Base-by-base conservation (phyloP, 345 rosid genomes). In the Abelmoschus esculentus region DNA sequence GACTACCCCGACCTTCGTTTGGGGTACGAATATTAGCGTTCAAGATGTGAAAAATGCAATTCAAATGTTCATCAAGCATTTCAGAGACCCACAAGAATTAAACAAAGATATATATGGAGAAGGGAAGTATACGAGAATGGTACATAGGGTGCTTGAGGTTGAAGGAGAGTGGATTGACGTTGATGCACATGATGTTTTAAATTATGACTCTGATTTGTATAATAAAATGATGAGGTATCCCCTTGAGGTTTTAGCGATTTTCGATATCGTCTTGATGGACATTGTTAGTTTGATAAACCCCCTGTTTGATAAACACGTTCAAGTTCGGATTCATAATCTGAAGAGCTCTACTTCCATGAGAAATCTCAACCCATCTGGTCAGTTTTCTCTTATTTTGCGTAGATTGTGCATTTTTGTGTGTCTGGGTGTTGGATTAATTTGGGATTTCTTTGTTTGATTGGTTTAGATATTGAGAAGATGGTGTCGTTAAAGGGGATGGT, bases 1-100 rank as follows among this genome's bases (percentile, higher is more conserved):
- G 55, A 74, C 83, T 6, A 70, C 96, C n/a, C 93, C 97, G 38
- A 90, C 96, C 26, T 91, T 81, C 71, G 99, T 90, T 0, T 95
- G 98, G 99, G 99, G 98, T 0, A 91, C 99, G 9, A 95, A 95
- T 70, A 89, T 95, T 72, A 91, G 98, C 44, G 98, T 95, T 52
- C 92, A 90, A 56, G 97, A 95, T 61, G 96, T 91, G 11, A 91
- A 95, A 72, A 80, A 85, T 1, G 93, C 96, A 13, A 90, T 95
- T 50, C 88, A 88, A 73, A 87, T 91, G 93, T 95, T 95, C 56
- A 79, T 95, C 62, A 90, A 86, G 85, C 86, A 95, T 74, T 95
- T 90, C 44, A 84, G 95, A 74, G 99, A 87, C 55, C 78, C 72
- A 26, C 80, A 67, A 61, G 83, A 81, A 74, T 72, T 28, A 3